Evolutionary conservation across 2,329 filamentous ascomycete species (phyloP), one percentile per base, ranked within the genome.

Genomic region (Ceratocystis smalleyi): DNA sequence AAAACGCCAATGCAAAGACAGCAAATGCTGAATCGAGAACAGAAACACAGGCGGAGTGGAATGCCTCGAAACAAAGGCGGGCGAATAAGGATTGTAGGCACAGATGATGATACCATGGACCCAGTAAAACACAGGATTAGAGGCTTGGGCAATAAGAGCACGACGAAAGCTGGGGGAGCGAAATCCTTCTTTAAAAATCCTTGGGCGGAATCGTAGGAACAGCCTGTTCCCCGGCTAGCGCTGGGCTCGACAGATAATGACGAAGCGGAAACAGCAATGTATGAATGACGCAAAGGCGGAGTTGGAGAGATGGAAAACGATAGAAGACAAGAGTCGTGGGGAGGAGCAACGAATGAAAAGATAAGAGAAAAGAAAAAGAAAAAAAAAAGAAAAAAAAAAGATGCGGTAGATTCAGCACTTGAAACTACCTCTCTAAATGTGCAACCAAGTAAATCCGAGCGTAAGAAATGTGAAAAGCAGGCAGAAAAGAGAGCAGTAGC

Each of bases 371-470:
- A 35, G 30, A 17, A 49, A 35, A 35, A 62, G 32, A 32, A 22
- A 32, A 64, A 12, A 45, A 55, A 47, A 51, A 32, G 40, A n/a
- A 19, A 35, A 61, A 57, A 55, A 57, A 63, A 55, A 30, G 49
- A 49, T 35, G n/a, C 27, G n/a, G n/a, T 27, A 47, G 62, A 64
- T 65, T 62, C 61, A 66, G 45, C 61, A 63, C 61, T 63, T 63
- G 61, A 61, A 47, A 60, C 43, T 51, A 57, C 63, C 35, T 22
- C 35, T 43, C 45, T 43, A 63, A 47, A 63, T 63, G 49, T 22
- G n/a, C 27, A 24, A 59, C 55, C 17, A 64, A 24, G 32, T 59
- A 49, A 27, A 63, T 43, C 55, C 45, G 30, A 60, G 45, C 47
- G 45, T 43, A 54, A 32, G 47, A 49, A 49, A 22, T 45, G 15